Evolutionary conservation across 768 basidiomycete genomes (phyloP).

Genomic region (Leccinum broughii): DNA sequence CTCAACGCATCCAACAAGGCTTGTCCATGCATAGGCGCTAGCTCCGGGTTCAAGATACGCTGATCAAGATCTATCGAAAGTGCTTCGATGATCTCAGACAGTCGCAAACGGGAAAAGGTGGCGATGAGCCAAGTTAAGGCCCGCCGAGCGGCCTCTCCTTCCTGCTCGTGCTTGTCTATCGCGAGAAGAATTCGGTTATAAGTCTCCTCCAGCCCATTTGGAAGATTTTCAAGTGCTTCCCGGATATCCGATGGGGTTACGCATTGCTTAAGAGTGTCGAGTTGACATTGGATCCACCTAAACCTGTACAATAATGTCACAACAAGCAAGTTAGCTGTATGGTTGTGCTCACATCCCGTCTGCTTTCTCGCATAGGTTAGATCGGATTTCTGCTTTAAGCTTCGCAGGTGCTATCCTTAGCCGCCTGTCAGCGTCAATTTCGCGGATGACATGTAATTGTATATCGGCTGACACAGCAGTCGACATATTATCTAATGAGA

Average conservation of each 20-base stretch:
- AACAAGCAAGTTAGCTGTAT: neutral
- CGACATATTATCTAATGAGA: slow-evolving; percentile 8
- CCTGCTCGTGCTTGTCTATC: neutral
- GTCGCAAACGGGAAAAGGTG: slow-evolving; percentile 1
- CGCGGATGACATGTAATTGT: slow-evolving; percentile 2
- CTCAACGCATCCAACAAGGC: neutral
- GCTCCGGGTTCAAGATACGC: neutral
- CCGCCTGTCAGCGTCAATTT: slow-evolving; percentile 8
- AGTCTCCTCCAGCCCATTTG: slow-evolving; percentile 5
- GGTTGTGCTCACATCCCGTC: slow-evolving; percentile 13
- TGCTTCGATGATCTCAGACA: slow-evolving; percentile 9
- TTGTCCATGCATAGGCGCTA: neutral
- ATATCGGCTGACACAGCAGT: slow-evolving; percentile 5
- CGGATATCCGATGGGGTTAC: slow-evolving; percentile 1
- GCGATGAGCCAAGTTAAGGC: slow-evolving; percentile 12
- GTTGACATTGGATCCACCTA: slow-evolving; percentile 21
- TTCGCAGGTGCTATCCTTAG: neutral
- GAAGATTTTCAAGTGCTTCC: slow-evolving; percentile 8
- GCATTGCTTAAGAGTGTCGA: slow-evolving; percentile 10
- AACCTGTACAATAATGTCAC: slow-evolving; percentile 8
- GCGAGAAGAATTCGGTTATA: slow-evolving; percentile 9
- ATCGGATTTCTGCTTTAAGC: slow-evolving; percentile 8
- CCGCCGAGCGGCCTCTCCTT: neutral
- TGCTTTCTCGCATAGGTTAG: slow-evolving; percentile 1
- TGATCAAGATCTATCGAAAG: neutral